Evolutionary conservation across 495 filamentous ascomycete species (phyloP), one percentile per base, ranked within the genome.

Genomic region (Penicillium robsamsonii): DNA sequence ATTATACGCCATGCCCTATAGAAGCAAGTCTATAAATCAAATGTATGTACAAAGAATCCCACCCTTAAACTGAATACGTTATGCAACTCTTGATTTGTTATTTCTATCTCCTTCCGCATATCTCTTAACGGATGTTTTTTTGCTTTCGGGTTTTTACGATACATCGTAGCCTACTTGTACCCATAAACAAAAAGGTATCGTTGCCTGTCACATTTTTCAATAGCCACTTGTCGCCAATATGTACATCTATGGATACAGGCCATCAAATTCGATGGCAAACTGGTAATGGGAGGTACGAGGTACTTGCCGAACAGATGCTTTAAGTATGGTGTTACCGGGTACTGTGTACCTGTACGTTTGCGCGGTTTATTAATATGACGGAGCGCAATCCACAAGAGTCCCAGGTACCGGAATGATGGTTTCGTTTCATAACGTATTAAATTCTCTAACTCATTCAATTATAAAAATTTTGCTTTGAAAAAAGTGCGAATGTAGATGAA

Each of bases 361-460:
- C 56, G 64, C 64, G 57, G 55, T 59, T 65, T 67, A 54, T 54
- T 64, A 58, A 44, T 46, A 50, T 53, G 51, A 54, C 42, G 50
- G 60, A 59, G 55, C 50, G 53, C 46, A 54, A 43, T 66, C 61
- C 61, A 66, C 61, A 50, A 56, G 22, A 22, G 57, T 38, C 35
- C 35, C 35, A 38, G 51, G 42, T 50, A 13, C 53, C 35, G 48
- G 49, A 53, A 55, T 58, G 62, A 54, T 62, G 57, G 57, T 58
- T 53, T 56, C 40, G 57, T 60, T 42, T 56, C 46, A 38, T 55
- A 56, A 22, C 46, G 50, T 52, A 52, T 52, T 33, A 9, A 31
- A 20, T 25, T 25, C 3, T 27, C 20, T 35, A 25, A 11, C n/a
- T 18, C 20, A 25, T 38, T 37, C 20, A 20, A n/a, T 12, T 8